phyloP scores from a whole-genome alignment of 2,329 filamentous ascomycete genomes.

The Gyromitra esculenta region DNA sequence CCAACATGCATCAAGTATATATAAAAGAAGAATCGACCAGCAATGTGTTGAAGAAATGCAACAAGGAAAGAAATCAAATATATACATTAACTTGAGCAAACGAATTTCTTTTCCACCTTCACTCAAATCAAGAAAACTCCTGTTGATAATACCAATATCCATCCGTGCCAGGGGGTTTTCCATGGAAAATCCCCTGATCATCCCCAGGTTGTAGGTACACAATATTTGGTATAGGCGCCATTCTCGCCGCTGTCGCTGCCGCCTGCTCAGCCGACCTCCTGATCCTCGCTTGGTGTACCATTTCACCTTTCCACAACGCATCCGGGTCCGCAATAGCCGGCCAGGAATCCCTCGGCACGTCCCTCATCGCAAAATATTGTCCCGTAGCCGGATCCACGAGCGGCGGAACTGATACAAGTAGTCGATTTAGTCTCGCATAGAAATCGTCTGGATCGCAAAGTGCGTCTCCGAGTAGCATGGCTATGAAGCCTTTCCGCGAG shows the following conservation, averaged over 20 bases:
- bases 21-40: neutral
- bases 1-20: neutral
- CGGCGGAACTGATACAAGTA: neutral
- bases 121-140: slow-evolving; percentile 15
- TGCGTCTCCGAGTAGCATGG: slow-evolving; percentile 33
- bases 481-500: slow-evolving; percentile 17
- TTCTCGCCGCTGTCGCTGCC: neutral
- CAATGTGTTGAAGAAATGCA: neutral
- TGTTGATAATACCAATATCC: slow-evolving; percentile 33
- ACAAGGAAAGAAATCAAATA: neutral
- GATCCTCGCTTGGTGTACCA: slow-evolving; percentile 16
- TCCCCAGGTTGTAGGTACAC: neutral
- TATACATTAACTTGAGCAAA: neutral
- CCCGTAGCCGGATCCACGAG: slow-evolving; percentile 23
- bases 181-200: neutral
- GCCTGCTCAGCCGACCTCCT: slow-evolving; percentile 4
- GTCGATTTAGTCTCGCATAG: slow-evolving; percentile 18
- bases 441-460: slow-evolving; percentile 29
- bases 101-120: too few species aligned
- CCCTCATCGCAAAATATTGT: slow-evolving; percentile 2
- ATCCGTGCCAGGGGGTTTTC: neutral
- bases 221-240: neutral
- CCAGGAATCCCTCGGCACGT: slow-evolving; percentile 27
- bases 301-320: slow-evolving; percentile 6
- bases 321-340: slow-evolving; percentile 13